Conservation (phyloP, 2,329 filamentous ascomycete genomes). For the Penicillium sp. region DNA sequence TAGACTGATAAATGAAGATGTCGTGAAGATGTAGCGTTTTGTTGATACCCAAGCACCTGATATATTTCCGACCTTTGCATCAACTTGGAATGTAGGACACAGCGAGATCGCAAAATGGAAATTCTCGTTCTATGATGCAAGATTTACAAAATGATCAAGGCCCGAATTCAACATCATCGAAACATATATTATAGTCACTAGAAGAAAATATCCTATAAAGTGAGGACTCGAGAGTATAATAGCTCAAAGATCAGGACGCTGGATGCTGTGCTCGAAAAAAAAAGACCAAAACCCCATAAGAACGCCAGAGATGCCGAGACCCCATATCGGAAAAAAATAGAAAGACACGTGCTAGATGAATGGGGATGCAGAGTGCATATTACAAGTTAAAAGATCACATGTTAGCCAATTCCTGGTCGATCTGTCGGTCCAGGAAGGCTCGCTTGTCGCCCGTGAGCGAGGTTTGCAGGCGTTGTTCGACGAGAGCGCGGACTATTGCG, state of each 20-base stretch:
- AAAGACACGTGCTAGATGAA: constrained; percentile 11
- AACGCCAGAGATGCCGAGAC: constrained; percentile 29
- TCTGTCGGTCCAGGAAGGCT: constrained; percentile 86
- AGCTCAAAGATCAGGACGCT: constrained; percentile 8
- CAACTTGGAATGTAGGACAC: background rate
- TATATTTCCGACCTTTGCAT: background rate
- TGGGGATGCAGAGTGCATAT: constrained; percentile 17
- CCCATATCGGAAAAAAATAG: background rate
- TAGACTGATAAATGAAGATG: too few species aligned
- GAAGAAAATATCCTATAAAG: constrained; percentile 3
- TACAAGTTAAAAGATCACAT: constrained; percentile 61
- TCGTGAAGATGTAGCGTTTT: too few species aligned
- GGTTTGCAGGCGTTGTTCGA: constrained; percentile 89
- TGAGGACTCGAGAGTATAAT: constrained; percentile 3
- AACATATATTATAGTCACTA: constrained; percentile 6
- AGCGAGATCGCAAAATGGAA: background rate
- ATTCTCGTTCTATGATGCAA: background rate
- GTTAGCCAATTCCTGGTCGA: constrained; percentile 88
- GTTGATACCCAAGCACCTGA: background rate
- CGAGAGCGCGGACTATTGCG: constrained; percentile 68
- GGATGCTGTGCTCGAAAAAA: constrained; percentile 8
- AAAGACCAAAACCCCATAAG: constrained; percentile 3
- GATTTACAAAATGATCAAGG: background rate
- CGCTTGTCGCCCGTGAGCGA: constrained; percentile 83
- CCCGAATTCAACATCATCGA: background rate